Percentiles rank a stretch among this genome's conserved stretches.
Conservation (phyloP, 1,284 basidiomycete species). For the Irpex rosettiformis region DNA sequence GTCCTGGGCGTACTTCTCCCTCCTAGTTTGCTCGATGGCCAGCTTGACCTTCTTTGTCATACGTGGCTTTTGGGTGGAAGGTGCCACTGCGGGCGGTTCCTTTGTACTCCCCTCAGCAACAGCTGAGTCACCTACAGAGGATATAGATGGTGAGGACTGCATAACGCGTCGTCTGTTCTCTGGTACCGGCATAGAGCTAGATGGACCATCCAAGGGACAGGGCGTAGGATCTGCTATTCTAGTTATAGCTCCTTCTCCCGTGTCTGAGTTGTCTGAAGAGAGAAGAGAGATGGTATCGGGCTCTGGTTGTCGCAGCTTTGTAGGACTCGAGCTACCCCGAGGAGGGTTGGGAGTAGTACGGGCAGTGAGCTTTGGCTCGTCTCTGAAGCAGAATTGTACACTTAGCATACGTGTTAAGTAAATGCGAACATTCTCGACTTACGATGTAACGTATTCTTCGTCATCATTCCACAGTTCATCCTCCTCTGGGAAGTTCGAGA, state of each 20-base stretch:
- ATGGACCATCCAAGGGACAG: neutral
- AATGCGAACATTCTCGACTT: too few species aligned
- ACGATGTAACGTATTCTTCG: too few species aligned
- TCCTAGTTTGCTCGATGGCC: conserved; percentile 41
- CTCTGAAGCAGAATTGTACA: too few species aligned
- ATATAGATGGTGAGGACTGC: neutral
- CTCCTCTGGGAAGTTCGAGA: too few species aligned
- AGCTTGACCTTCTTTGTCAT: conserved; percentile 43
- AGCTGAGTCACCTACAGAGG: neutral
- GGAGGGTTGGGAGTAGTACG: neutral
- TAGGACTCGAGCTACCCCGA: too few species aligned
- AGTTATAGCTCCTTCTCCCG: neutral
- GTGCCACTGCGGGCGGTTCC: neutral
- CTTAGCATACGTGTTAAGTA: too few species aligned
- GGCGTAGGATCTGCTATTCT: neutral
- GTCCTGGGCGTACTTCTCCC: conserved; percentile 53
- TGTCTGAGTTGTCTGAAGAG: neutral
- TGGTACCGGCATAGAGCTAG: neutral
- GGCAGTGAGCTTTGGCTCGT: neutral
- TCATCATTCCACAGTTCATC: too few species aligned
- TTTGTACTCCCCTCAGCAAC: neutral
- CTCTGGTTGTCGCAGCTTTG: too few species aligned
- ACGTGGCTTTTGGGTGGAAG: conserved; percentile 18
- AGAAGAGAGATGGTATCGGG: neutral
- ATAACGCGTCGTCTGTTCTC: neutral